These are phyloP conservation scores for Thermoascus crustaceus DNA, from an alignment of 2,329 filamentous ascomycete species.

Conservation along the genomic window DNA sequence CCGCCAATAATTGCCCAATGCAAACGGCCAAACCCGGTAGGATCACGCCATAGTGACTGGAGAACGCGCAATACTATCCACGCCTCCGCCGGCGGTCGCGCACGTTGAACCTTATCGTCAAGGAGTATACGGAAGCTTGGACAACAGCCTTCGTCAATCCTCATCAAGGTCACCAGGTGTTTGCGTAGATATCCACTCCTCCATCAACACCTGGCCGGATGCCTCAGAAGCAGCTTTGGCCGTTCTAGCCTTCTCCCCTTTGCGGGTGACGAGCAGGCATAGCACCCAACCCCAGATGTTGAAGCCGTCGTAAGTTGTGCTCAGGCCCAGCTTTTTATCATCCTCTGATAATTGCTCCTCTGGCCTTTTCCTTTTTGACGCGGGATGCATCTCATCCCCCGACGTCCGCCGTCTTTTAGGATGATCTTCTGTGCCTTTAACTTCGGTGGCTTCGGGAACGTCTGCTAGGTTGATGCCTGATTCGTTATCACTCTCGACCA, in stretches of 20 bases:
- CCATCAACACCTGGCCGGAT: conserved; percentile 63
- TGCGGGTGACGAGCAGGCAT: conserved; percentile 78
- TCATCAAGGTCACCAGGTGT: conserved; percentile 34
- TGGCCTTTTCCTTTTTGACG: conserved; percentile 27
- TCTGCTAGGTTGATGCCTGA: conserved; percentile 41
- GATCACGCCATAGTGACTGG: no score
- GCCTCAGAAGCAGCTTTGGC: conserved; percentile 27
- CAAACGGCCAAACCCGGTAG: no score
- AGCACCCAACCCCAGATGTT: conserved; percentile 89
- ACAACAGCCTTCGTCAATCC: conserved; percentile 22
- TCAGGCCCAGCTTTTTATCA: conserved; percentile 84
- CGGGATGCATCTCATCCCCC: conserved; percentile 7
- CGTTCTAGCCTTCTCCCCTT: conserved; percentile 41
- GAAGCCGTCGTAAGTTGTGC: conserved; percentile 89
- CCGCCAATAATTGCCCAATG: no score
- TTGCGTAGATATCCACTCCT: conserved; percentile 83
- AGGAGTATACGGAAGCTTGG: no score
- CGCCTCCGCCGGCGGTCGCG: no score
- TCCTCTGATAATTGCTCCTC: conserved; percentile 38
- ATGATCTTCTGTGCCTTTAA: conserved; percentile 15
- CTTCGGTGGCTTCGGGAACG: conserved; percentile 44
- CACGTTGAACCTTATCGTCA: no score
- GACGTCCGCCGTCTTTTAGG: conserved; percentile 1
- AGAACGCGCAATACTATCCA: no score
- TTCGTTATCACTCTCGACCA: conserved; percentile 57